Evolutionary conservation across 116 monocot genomes (phyloP), one percentile per base, ranked within the genome.

Genomic region (Dioscorea cayenensis): DNA sequence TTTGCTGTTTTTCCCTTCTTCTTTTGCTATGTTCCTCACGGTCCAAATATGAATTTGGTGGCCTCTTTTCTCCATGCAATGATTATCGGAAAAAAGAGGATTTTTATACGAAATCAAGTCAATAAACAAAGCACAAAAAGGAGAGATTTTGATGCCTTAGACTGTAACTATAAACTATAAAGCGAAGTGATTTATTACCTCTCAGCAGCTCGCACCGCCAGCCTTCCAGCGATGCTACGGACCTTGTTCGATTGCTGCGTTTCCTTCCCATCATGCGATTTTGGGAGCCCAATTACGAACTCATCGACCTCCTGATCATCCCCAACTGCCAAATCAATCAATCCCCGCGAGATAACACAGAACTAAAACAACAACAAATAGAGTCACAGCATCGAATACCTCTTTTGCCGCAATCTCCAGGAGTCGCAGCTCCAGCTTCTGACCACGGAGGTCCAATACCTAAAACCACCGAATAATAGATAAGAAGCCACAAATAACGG

Each of bases 171-270:
- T 1, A 32, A 66, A 66, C 5, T 36, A 32, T 1, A 32, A 23
- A 66, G 3, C 51, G 22, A 61, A 27, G 65, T 67, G 14, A 77
- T 51, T 3, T 32, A 25, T 25, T 29, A 92, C 92, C 87, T 84
- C 65, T 95, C 85, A 17, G 95, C 92, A 50, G 90, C 95, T 61
- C 79, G 87, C 25, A 92, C 77, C 2, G 95, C 95, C 52, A 96
- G 72, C 71, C 87, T 89, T 35, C 95, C 89, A 8, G 87, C 90
- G 48, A 92, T 79, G 82, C 90, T 88, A 3, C 95, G 83, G 25
- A 92, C 87, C 77, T 95, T 95, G 76, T 87, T 89, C 6, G 95
- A 95, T 76, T 95, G 92, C 38, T 71, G 63, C 35, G 87, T 95
- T 76, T 95, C 92, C 72, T 80, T 87, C 23, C 95, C 92, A 67